Evolutionary conservation across 768 basidiomycete genomes (phyloP), one percentile per base, ranked within the genome.

Genomic region (Suillus discolor): DNA sequence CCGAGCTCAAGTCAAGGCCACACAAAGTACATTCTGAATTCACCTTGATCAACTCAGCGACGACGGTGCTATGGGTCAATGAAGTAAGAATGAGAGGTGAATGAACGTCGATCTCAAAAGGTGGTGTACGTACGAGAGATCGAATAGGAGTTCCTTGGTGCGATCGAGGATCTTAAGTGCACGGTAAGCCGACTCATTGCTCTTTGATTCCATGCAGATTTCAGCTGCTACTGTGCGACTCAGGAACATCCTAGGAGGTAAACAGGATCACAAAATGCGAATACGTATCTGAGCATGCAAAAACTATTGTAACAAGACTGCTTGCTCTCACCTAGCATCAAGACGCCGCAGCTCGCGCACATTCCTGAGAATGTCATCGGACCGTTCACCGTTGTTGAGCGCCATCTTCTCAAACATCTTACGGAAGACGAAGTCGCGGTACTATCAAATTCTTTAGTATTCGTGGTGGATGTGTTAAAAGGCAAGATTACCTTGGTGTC

Each of bases 361-460:
- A 71, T 92, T 92, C 20, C 82, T 79, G 15, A 87, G 82, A 61
- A 93, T 89, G 61, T 91, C 89, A 44, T 87, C 84, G 15, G 84
- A 79, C 49, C 83, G 82, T 31, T 81, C 81, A 20, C 87, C 88
- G 64, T 81, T 83, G 25, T 83, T 78, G 7, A 78, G 74, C 45
- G 77, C 65, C 68, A 75, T 74, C 67, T 86, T 85, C 74, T 92
- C 90, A 68, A 93, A 93, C 86, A 93, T 92, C 75, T 92, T 92
- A 57, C 92, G 89, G 73, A 93, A 92, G n/a, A 93, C 87, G 70
- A 92, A 93, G 72, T 93, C 88, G 55, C 91, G 90, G 74, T 93
- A 91, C 90, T 93, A 67, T 41, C 4, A 13, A 65, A 41, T 36
- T 67, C 62, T 25, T 63, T 49, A 55, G 62, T 62, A 39, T 36